Evolutionary conservation across 371 early-diverging fungal species (phyloP), one percentile per base, ranked within the genome.

Genomic region (Rhizomucor pusillus): DNA sequence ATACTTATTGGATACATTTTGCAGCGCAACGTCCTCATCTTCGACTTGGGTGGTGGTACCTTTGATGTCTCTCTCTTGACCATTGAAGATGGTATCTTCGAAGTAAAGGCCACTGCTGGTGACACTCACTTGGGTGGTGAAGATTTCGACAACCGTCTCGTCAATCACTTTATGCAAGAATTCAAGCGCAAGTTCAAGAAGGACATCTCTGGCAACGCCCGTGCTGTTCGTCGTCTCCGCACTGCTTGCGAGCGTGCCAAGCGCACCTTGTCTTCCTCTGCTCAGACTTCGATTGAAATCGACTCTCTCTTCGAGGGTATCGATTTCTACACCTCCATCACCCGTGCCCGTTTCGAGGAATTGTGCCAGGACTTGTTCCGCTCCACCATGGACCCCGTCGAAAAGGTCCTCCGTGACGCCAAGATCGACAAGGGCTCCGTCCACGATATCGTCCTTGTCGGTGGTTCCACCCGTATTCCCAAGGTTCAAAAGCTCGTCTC

Each of bases 401-500:
- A 94, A 77, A 94, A 91, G 84, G 94, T 93, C 41, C 80, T 99
- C 68, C 84, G 89, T 56, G 96, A 95, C 75, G 72, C 95, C 75
- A 94, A 92, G 89, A 82, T 91, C 61, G 91, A 90, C 75, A 97
- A 97, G 84, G 65, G 79, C 60, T 62, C 82, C 57, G 92, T 99
- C 59, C 79, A 95, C 71, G 94, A 96, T 66, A 94, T 98, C 64
- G 94, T 99, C 60, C 82, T 99, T 35, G 98, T 98, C 63, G 99
- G 99, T 75, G 98, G 99, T 63, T 95, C 96, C 65, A 97, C 98
- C 58, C 96, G 99, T 88, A 99, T 99, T 75, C 99, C 99, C 81
- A 97, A 94, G 89, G 88, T 99, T 67, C 95, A 94, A 75, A 90
- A 96, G 84, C 80, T 98, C 63, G 89, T 99, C 59, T 88, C 91